Evolutionary conservation across 2,329 filamentous ascomycete species (phyloP).

Genomic region (Stachybotrys chartarum): DNA sequence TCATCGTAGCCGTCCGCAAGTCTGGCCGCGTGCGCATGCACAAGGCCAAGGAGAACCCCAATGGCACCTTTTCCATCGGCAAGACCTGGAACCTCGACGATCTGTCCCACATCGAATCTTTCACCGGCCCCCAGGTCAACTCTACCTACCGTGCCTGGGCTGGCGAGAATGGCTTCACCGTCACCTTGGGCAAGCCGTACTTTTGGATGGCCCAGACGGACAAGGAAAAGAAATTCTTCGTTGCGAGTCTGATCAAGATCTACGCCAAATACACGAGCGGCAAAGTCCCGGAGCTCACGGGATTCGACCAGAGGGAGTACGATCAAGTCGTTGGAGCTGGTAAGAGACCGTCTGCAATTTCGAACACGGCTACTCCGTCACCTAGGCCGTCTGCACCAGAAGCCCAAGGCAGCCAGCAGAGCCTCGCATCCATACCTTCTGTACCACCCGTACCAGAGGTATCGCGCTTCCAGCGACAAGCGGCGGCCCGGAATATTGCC

Average conservation of each 20-base stretch:
- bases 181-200: conserved; percentile 88
- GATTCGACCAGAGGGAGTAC: conserved; percentile 75
- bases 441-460: conserved; percentile 11
- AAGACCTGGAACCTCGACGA: conserved; percentile 98
- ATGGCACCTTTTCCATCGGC: conserved; percentile 91
- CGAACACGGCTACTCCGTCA: conserved; percentile 16
- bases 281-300: conserved; percentile 67
- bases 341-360: conserved; percentile 25
- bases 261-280: conserved; percentile 94
- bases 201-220: conserved; percentile 92
- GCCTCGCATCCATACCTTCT: background rate
- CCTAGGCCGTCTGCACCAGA: conserved; percentile 18
- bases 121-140: conserved; percentile 52
- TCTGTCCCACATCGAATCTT: conserved; percentile 75
- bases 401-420: conserved; percentile 11
- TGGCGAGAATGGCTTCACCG: conserved; percentile 74
- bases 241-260: conserved; percentile 92
- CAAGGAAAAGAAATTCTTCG: conserved; percentile 98
- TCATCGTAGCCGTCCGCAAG: conserved; percentile 88
- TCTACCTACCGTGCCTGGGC: conserved; percentile 67
- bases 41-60: conserved; percentile 92
- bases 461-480: conserved; percentile 18
- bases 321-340: conserved; percentile 64
- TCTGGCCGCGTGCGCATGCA: conserved; percentile 92
- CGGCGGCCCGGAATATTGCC: conserved; percentile 23